Evolutionary conservation across 371 early-diverging fungal species (phyloP), one percentile per base, ranked within the genome.

Genomic region (Mucor plumbeus): DNA sequence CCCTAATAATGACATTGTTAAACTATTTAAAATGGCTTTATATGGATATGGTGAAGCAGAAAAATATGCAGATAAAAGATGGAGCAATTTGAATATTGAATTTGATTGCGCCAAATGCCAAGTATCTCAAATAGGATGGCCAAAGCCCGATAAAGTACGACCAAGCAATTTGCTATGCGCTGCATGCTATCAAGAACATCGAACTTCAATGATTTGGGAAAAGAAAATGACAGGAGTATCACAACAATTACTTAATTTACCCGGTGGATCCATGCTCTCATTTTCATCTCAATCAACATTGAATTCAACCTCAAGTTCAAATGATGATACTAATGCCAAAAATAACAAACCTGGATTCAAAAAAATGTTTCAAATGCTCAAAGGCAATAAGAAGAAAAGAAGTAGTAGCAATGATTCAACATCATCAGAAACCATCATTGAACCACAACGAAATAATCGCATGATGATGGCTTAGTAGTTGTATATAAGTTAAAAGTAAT

Each of bases 61-160:
- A 8, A 19, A 15, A 5, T 68, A 76, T 50, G 83, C 79, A 7
- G 62, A 71, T 26, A 50, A 68, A 36, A 61, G 63, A 35, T 80
- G 75, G 77, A 68, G 65, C 15, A 19, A 44, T 17, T 43, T 70
- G 4, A 65, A 71, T 26, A 67, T 77, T 0, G 70, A 74, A 5
- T 82, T 68, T 56, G 73, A 72, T 14, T 82, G 82, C 63, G 68
- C 78, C 6, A 56, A 65, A 17, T 82, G 83, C 43, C 34, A 69
- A 6, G 36, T 47, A 0, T 9, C 47, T 4, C 61, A 64, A 4
- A 9, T 53, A 3, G 80, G 71, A 4, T 83, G 80, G 83, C 77
- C 83, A 15, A 70, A 39, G n/a, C 64, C 73, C 8, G 78, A 82
- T 40, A 82, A 82, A 35, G 80, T 82, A 4, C 74, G 73, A 11